A percentile compares a stretch with the other conserved stretches of the same genome.
Conservation (phyloP, 1,284 basidiomycete genomes). For the Ustilago shanxiensis region DNA sequence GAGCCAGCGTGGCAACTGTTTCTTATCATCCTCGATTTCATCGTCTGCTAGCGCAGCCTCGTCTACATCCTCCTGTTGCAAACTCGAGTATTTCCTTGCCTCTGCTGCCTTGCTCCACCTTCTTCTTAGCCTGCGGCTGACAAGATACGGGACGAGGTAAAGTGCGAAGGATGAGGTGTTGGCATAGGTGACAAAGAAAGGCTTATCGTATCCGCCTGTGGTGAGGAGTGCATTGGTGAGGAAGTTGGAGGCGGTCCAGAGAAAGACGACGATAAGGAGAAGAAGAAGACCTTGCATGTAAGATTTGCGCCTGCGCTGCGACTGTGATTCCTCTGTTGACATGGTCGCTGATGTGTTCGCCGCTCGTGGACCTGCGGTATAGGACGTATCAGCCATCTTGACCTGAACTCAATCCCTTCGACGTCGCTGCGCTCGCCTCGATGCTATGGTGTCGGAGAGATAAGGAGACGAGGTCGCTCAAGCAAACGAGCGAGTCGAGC, state of each 20-base stretch:
- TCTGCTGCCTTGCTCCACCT: conserved; percentile 31
- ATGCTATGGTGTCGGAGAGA: neutral
- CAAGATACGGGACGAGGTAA: conserved; percentile 82
- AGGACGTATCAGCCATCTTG: conserved; percentile 25
- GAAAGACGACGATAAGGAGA: conserved; percentile 81
- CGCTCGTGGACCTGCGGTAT: neutral
- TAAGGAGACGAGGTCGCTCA: neutral
- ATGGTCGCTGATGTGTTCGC: neutral
- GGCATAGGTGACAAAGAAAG: conserved; percentile 79
- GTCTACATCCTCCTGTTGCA: conserved; percentile 23
- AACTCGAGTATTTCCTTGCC: conserved; percentile 6
- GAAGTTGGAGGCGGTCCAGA: conserved; percentile 77
- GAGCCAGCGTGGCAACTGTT: conserved; percentile 46
- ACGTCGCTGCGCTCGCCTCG: neutral
- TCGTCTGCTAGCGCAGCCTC: conserved; percentile 2
- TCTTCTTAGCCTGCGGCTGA: conserved; percentile 28
- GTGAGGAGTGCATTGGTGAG: conserved; percentile 67
- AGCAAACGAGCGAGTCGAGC: neutral
- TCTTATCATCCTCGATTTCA: conserved; percentile 25
- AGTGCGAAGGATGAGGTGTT: conserved; percentile 89
- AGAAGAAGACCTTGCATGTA: conserved; percentile 81
- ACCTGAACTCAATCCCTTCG: neutral
- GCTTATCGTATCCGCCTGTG: conserved; percentile 66
- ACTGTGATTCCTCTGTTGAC: conserved; percentile 11
- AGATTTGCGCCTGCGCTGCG: conserved; percentile 34